Base-by-base conservation (phyloP, 768 basidiomycete species). In the Lactarius sp. region DNA sequence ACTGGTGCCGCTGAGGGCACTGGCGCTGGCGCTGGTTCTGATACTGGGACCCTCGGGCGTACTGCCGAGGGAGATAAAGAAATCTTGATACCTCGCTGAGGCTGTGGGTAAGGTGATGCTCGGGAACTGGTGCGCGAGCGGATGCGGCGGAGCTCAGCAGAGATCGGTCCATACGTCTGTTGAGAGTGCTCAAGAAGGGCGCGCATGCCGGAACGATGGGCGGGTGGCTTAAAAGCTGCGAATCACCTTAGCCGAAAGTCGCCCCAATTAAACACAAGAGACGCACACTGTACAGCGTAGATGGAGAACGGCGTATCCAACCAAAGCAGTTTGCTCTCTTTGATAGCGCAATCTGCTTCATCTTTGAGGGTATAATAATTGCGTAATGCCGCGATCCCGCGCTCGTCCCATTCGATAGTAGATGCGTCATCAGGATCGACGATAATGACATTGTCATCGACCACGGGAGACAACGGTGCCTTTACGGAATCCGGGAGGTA, bases 211-310 rank as follows among this genome's bases (percentile, higher is more conserved):
- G 78, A 76, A 4, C 81, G 83, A 67, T 88, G 79, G 3, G 74
- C 73, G 3, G 89, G 90, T 34, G 88, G 88, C 52, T 85, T 75
- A 73, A 91, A 92, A 2, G 87, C 90, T 20, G 61, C 13, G 14
- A 55, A 31, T 34, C 31, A 34, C 20, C 8, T 65, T 39, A 57
- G 52, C 18, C 22, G 31, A 71, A 42, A 2, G 65, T 51, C 27
- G 14, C 51, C 46, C 2, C 18, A 5, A 20, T 5, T 12, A 63
- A 31, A 4, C 36, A 37, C 58, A n/a, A 54, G 20, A 9, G 6
- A 79, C 86, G 75, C 70, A 90, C 90, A 81, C 74, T 92, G 89
- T 47, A 89, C 33, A 7, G 86, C 85, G 54, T 81, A 90, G n/a
- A 85, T 31, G 0, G 88, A 91, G 68, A 88, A 85, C 0, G 88